Evolutionary conservation across 73 alveolate genomes (phyloP).

Genomic region (Stentor roeselii): DNA sequence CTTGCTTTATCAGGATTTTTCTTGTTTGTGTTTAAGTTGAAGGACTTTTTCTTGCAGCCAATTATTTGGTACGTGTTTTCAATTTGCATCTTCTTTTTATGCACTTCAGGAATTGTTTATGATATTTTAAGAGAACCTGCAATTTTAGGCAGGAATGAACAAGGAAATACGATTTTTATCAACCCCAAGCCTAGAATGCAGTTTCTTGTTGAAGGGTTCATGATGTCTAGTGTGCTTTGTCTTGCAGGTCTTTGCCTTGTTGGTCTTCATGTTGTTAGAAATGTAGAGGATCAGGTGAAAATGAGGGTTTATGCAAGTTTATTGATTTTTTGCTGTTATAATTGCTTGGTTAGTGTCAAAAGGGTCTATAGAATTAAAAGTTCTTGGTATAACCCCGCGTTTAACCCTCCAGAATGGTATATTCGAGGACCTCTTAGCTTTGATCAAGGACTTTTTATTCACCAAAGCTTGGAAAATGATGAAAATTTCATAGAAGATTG

Average conservation of each 20-base stretch:
- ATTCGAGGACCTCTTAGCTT: slow-evolving; percentile 59
- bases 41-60: slow-evolving; percentile 55
- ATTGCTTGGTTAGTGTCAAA: slow-evolving; percentile 33
- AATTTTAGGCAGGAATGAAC: slow-evolving; percentile 38
- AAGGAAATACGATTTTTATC: slow-evolving; percentile 60
- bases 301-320: slow-evolving; percentile 38
- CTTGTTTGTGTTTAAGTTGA: slow-evolving; percentile 27
- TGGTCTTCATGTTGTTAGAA: not conserved
- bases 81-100: slow-evolving; percentile 55
- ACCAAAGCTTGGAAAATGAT: too few species aligned
- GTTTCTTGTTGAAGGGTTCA: slow-evolving; percentile 79
- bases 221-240: slow-evolving; percentile 45
- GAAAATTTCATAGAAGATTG: too few species aligned
- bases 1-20: too few species aligned
- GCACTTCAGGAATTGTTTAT: slow-evolving; percentile 75
- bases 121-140: slow-evolving; percentile 64
- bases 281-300: slow-evolving; percentile 29
- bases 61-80: slow-evolving; percentile 54
- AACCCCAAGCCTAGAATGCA: slow-evolving; percentile 69
- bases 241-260: not conserved
- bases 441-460: slow-evolving; percentile 80
- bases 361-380: slow-evolving; percentile 61
- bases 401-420: slow-evolving; percentile 72
- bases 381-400: slow-evolving; percentile 73
- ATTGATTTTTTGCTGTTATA: slow-evolving; percentile 22